These are phyloP conservation scores for Alternaria sp. DNA, from an alignment of 2,329 filamentous ascomycete species.

Conservation along the genomic window DNA sequence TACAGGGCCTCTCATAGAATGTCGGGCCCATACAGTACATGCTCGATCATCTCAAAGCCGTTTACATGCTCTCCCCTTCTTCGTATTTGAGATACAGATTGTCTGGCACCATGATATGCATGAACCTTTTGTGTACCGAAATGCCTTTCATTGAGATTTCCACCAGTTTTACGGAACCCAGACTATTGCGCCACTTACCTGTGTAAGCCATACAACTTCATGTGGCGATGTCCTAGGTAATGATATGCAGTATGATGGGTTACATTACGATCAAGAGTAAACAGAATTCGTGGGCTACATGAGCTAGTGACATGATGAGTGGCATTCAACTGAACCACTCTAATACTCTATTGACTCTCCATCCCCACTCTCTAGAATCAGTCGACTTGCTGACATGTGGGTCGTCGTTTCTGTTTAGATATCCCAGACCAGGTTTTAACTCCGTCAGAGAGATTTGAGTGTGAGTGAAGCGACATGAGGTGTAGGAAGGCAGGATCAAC, in stretches of 20 bases:
- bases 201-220: not conserved
- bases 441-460: too few relatives aligned
- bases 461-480: too few relatives aligned
- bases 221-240: not conserved
- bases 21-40: conserved; percentile 10
- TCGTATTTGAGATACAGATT: not conserved
- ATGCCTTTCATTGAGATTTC: not conserved
- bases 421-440: too few relatives aligned
- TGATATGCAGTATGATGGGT: not conserved
- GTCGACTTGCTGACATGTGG: too few relatives aligned
- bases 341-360: too few relatives aligned
- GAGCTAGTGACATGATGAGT: too few relatives aligned
- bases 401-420: too few relatives aligned
- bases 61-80: not conserved
- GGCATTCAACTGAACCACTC: too few relatives aligned
- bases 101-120: not conserved
- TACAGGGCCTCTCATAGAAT: conserved; percentile 8
- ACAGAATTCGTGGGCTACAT: too few relatives aligned
- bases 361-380: too few relatives aligned
- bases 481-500: too few relatives aligned
- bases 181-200: not conserved
- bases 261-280: too few relatives aligned
- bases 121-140: not conserved
- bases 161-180: not conserved
- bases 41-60: not conserved